Conservation (phyloP, 192 early-diverging fungal species). For the Phycomyces blakesleeanus region DNA sequence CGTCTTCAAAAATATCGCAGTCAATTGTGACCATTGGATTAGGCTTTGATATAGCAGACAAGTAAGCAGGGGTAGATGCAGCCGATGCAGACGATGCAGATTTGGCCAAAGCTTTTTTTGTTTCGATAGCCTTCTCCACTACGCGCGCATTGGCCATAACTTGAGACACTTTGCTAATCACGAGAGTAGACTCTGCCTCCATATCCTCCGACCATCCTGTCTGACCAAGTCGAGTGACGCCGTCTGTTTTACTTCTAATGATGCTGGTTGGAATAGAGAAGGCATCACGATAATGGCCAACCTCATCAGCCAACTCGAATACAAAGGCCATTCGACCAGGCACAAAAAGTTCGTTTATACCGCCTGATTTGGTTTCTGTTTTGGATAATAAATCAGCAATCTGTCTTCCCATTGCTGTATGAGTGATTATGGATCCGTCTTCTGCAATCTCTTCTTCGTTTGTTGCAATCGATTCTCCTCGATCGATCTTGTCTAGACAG, state of each 20-base stretch:
- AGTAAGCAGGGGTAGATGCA: slow-evolving; percentile 15
- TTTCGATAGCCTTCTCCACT: slow-evolving; percentile 33
- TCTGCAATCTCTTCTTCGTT: not conserved
- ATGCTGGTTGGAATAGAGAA: slow-evolving; percentile 68
- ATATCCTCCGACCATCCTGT: slow-evolving; percentile 41
- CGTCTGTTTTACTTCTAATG: slow-evolving; percentile 73
- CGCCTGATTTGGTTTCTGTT: slow-evolving; percentile 33
- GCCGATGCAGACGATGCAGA: slow-evolving; percentile 21
- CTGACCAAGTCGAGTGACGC: slow-evolving; percentile 27
- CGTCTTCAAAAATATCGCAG: slow-evolving; percentile 83
- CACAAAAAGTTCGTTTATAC: slow-evolving; percentile 65
- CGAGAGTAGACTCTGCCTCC: slow-evolving; percentile 53
- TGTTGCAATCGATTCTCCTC: not conserved
- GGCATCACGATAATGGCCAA: slow-evolving; percentile 39
- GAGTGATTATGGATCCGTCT: slow-evolving; percentile 24
- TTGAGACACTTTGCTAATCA: slow-evolving; percentile 68
- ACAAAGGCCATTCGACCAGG: slow-evolving; percentile 76
- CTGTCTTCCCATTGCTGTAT: slow-evolving; percentile 41
- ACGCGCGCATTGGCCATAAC: slow-evolving; percentile 49
- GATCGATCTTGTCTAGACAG: slow-evolving; percentile 24
- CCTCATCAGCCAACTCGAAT: slow-evolving; percentile 57
- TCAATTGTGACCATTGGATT: slow-evolving; percentile 44
- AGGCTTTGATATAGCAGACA: slow-evolving; percentile 19
- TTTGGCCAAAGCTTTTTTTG: slow-evolving; percentile 22
- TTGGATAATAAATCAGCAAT: slow-evolving; percentile 42